These are phyloP conservation scores for Colletotrichum sp. DNA, from an alignment of 2,329 filamentous ascomycete genomes.

Conservation along the genomic window DNA sequence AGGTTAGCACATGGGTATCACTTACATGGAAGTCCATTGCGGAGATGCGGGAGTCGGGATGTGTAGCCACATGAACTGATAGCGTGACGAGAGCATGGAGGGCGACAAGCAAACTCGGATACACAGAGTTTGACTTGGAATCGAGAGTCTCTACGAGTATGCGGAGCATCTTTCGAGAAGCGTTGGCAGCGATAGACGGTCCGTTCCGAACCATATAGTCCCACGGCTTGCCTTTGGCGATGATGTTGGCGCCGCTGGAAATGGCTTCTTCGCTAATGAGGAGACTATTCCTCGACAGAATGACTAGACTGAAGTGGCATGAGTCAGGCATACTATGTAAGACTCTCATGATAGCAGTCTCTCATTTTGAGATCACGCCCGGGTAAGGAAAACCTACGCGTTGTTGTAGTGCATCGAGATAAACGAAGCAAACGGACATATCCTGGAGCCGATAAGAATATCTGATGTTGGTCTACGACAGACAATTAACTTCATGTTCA, in stretches of 20 bases:
- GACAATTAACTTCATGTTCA: neutral
- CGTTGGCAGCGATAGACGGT: slow-evolving; percentile 6
- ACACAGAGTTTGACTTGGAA: neutral
- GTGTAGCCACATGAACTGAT: neutral
- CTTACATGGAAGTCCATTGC: slow-evolving; percentile 14
- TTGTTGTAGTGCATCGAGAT: slow-evolving; percentile 14
- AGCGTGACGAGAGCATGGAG: neutral
- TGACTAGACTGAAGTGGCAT: neutral
- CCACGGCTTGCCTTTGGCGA: slow-evolving; percentile 12
- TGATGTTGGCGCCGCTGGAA: neutral
- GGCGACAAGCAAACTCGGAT: neutral
- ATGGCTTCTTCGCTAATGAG: slow-evolving; percentile 13
- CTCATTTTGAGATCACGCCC: neutral
- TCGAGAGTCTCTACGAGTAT: slow-evolving; percentile 7
- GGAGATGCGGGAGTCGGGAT: slow-evolving; percentile 9
- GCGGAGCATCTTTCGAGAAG: neutral
- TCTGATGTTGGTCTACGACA: neutral
- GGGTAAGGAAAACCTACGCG: neutral
- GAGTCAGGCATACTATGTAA: too few relatives aligned
- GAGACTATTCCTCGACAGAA: slow-evolving; percentile 8
- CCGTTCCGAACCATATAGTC: slow-evolving; percentile 11
- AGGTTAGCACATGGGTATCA: neutral
- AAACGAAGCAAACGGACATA: slow-evolving; percentile 7
- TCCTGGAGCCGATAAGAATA: slow-evolving; percentile 4
- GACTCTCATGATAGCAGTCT: accelerated